These are phyloP conservation scores for Lindgomyces ingoldianus DNA, from an alignment of 495 filamentous ascomycete genomes.

Conservation along the genomic window DNA sequence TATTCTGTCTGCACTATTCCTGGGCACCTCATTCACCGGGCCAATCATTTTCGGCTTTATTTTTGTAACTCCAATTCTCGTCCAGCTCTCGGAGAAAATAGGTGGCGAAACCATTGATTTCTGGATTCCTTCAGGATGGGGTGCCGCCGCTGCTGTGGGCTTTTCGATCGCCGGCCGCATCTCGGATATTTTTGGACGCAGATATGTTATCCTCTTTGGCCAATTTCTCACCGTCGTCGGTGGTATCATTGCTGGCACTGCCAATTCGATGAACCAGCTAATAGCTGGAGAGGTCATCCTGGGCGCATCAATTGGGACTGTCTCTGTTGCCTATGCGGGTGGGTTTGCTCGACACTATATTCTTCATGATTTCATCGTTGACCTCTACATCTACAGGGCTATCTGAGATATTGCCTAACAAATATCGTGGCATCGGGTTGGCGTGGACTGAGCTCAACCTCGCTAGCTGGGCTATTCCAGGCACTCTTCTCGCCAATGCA, in stretches of 20 bases:
- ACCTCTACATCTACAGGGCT: conserved; percentile 3
- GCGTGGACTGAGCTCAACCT: conserved; percentile 29
- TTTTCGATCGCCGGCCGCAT: conserved; percentile 9
- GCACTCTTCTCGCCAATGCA: conserved; percentile 30
- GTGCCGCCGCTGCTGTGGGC: conserved; percentile 26
- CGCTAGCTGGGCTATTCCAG: conserved; percentile 26
- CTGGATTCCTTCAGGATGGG: conserved; percentile 37
- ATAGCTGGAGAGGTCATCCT: conserved; percentile 26
- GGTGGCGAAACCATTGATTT: conserved; percentile 27
- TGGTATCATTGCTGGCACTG: conserved; percentile 17
- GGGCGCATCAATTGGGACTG: conserved; percentile 21
- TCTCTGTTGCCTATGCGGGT: conserved; percentile 29
- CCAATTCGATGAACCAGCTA: conserved; percentile 22
- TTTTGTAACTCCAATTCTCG: conserved; percentile 34
- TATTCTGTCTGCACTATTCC: conserved; percentile 45
- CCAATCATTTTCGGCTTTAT: conserved; percentile 41
- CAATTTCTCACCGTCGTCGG: conserved; percentile 16
- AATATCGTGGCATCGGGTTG: conserved; percentile 29
- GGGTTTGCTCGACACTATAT: background rate
- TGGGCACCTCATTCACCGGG: conserved; percentile 35
- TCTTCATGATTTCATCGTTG: background rate
- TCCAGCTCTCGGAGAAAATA: conserved; percentile 32
- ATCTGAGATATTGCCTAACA: conserved; percentile 40
- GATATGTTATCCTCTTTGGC: conserved; percentile 18
- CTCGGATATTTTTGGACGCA: conserved; percentile 28